Evolutionary conservation across 2,329 filamentous ascomycete genomes (phyloP), one percentile per base, ranked within the genome.

Genomic region (Akanthomyces muscarius): DNA sequence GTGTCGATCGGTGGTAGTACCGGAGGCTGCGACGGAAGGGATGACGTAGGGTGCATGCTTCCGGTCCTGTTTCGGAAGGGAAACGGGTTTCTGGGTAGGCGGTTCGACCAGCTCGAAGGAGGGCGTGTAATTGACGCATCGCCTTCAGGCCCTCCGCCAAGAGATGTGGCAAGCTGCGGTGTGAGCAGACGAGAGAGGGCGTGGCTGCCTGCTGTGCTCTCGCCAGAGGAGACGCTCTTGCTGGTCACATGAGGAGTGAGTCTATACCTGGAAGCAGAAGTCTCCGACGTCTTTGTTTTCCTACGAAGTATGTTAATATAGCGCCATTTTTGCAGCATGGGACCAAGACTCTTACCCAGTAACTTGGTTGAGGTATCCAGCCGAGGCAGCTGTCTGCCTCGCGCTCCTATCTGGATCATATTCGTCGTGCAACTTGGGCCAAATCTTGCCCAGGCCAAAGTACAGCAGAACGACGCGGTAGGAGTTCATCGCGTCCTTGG

Each of bases 401-500:
- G 57, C 65, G 3, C 56, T 65, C 18, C 68, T 68, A 57, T 78
- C 74, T 0, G 76, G 76, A 36, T 77, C 72, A 59, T 78, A 78
- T 66, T 77, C 76, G 13, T 76, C 64, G 8, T 71, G 65, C 5
- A 83, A 73, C 5, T 65, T 65, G 0, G 81, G 78, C 64, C 81
- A 83, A 21, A 80, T 18, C 30, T 65, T 72, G 36, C 77, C 80
- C 1, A 83, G 68, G 0, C 82, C 79, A 30, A 80, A 3, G 8
- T 64, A 65, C 6, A 83, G 68, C 6, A 80, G 67, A 6, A 70
- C 66, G 1, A 65, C 59, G 23, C 81, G 76, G 69, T 86, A 86
- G 59, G 74, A 74, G 63, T 82, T 81, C 64, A 80, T 73, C 13
- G 81, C 81, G 36, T 86, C 83, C 30, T 76, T 77, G n/a, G 81